phyloP scores from a whole-genome alignment of 129 eudicot species.

The Artemisia annua region DNA sequence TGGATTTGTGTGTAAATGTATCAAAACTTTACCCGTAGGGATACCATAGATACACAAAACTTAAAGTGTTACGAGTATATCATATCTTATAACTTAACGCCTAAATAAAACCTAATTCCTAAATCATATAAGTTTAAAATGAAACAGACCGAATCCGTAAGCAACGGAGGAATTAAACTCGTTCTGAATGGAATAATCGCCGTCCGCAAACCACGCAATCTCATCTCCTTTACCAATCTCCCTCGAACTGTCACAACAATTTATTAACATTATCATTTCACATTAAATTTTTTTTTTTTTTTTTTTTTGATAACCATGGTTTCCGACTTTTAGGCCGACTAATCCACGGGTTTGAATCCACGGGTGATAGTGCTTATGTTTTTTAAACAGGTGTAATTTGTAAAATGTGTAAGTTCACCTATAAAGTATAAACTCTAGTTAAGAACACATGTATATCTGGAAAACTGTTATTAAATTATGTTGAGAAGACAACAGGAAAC shows the following conservation, averaged over 20 bases:
- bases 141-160: conserved; percentile 64
- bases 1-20: no score
- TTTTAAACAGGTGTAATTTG: background rate
- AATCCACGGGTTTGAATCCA: no score
- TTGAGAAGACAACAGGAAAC: background rate
- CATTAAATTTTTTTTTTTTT: no score
- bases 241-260: conserved; percentile 50
- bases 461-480: background rate
- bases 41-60: no score
- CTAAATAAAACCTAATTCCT: no score
- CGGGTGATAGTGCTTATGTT: conserved; percentile 3
- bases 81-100: no score
- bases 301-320: no score
- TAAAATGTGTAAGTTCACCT: conserved; percentile 16
- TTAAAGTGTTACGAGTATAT: no score
- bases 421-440: background rate
- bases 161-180: conserved; percentile 64
- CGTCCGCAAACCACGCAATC: conserved; percentile 91
- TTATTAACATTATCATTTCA: background rate
- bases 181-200: conserved; percentile 65
- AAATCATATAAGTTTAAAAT: no score
- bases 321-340: no score
- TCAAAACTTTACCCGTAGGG: no score
- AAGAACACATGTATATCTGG: background rate
- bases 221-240: conserved; percentile 83